phyloP scores from a whole-genome alignment of 768 basidiomycete genomes.

The Saitozyma sp. region DNA sequence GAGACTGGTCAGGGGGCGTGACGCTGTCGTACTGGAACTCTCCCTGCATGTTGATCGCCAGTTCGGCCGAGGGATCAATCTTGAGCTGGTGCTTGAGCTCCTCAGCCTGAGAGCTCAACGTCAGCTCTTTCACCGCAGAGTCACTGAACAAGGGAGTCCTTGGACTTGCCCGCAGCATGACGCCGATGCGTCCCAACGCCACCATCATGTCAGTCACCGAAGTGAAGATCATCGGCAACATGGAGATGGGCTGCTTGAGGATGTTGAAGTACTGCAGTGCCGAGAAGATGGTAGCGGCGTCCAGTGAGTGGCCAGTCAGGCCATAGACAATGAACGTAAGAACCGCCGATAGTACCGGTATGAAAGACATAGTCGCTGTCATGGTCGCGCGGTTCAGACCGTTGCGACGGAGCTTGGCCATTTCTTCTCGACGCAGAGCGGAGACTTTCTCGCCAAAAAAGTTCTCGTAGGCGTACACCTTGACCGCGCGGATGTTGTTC shows the following conservation, averaged over 20 bases:
- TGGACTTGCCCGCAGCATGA: constrained; percentile 51
- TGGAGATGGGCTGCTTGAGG: constrained; percentile 34
- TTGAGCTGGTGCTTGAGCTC: constrained; percentile 59
- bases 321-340: constrained; percentile 64
- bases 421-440: constrained; percentile 36
- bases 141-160: neutral
- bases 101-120: constrained; percentile 55
- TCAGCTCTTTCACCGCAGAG: neutral
- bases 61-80: constrained; percentile 54
- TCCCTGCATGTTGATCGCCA: constrained; percentile 56
- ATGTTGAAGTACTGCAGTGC: constrained; percentile 64
- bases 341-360: constrained; percentile 61
- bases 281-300: constrained; percentile 62
- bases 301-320: constrained; percentile 61
- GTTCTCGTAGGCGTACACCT: constrained; percentile 64
- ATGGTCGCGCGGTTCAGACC: constrained; percentile 35
- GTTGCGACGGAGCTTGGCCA: constrained; percentile 33
- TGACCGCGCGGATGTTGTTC: constrained; percentile 67
- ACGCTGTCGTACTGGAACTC: constrained; percentile 40
- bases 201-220: constrained; percentile 58
- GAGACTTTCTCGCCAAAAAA: constrained; percentile 40
- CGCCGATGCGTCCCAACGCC: constrained; percentile 58
- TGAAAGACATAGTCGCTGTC: constrained; percentile 51
- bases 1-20: constrained; percentile 8
- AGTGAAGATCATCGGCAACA: constrained; percentile 25